phyloP scores from a whole-genome alignment of 2,329 filamentous ascomycete species.

The Alternaria novae-zelandiae region DNA sequence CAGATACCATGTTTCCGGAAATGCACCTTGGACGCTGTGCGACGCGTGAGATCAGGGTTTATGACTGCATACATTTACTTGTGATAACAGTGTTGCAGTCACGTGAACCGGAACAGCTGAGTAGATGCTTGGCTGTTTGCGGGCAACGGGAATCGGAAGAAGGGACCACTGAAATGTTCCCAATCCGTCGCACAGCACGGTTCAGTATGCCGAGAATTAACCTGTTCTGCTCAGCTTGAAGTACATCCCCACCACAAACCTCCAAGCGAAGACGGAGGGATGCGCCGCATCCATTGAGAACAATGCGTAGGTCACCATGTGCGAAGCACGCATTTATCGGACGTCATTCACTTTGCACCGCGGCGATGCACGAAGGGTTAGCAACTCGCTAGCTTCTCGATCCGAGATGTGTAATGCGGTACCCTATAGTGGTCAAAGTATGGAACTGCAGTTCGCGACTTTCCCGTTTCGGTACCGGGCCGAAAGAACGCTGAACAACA shows the following conservation, averaged over 20 bases:
- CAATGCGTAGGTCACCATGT: background rate
- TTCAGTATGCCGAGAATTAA: background rate
- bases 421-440: background rate
- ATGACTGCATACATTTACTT: conserved; percentile 4
- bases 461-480: background rate
- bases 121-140: background rate
- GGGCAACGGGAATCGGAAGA: background rate
- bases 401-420: background rate
- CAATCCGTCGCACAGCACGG: background rate
- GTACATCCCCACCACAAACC: background rate
- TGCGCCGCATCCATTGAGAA: background rate
- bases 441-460: background rate
- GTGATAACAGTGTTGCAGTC: background rate
- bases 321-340: background rate
- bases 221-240: background rate
- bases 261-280: background rate
- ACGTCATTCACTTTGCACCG: background rate
- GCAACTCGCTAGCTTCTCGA: background rate
- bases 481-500: background rate
- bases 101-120: background rate
- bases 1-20: conserved; percentile 22
- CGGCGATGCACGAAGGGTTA: background rate
- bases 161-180: background rate
- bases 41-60: conserved; percentile 3
- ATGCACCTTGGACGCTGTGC: conserved; percentile 7